Base-by-base conservation (phyloP, 2,329 filamentous ascomycete genomes). In the Chaetomium sp. region DNA sequence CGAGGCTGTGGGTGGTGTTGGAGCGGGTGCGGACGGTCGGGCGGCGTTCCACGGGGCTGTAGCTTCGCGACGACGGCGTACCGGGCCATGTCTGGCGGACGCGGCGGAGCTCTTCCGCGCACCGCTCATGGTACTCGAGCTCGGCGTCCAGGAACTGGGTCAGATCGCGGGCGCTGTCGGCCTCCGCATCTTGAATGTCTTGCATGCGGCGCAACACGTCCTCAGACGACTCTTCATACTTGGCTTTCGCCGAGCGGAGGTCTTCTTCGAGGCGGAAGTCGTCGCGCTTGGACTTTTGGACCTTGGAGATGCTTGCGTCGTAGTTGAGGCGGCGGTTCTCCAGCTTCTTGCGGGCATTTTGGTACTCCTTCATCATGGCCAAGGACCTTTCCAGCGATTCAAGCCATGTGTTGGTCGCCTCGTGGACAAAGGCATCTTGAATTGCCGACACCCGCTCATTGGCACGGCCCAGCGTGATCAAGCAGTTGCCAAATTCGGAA, bases 341-440 rank as follows among this genome's bases (percentile, higher is more conserved):
- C 62, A 97, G 86, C 82, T 95, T 96, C 81, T 94, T 96, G 68
- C 92, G 87, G 50, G 92, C 84, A 62, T 81, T 79, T 80, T 96
- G 91, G 66, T 96, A 97, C 68, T 97, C 94, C 71, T 95, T 96
- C 89, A 97, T 92, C 79, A 96, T 94, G 38, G 89, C 86, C 52
- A 96, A 73, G 33, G 88, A 95, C 62, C 91, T 80, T 70, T 97
- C 92, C 27, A 96, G 76, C n/a, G 88, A 91, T 70, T 96, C 91
- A 56, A 95, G 78, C 92, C 92, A 96, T 69, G 82, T 87, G 37
- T 83, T 80, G 12, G 88, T 95, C 59, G 90, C 87, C 65, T 88
- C 82, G 37, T 82, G 79, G 46, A 90, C 83, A 67, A 92, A 96
- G 32, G 79, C 83, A 69, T 96, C 92, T 71, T 97, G 92, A 54